These are phyloP conservation scores for Fusarium concolor DNA, from an alignment of 2,329 filamentous ascomycete species.

Conservation along the genomic window DNA sequence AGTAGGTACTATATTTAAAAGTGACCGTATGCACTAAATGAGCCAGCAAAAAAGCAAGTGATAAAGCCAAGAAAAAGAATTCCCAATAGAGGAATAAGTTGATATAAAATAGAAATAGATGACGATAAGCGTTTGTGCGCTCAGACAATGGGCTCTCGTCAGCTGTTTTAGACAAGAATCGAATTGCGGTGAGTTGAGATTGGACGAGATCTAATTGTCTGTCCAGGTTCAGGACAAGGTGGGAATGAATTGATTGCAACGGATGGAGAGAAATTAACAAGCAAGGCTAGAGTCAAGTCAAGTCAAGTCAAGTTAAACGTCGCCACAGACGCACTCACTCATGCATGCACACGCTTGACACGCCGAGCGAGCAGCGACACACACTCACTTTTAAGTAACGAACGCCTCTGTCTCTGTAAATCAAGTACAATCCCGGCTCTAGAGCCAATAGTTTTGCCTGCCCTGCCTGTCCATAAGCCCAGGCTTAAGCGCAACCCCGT, in stretches of 20 bases:
- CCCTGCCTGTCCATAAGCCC: conserved; percentile 18
- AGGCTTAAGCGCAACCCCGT: conserved; percentile 31
- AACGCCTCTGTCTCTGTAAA: conserved; percentile 9
- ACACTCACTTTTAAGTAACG: conserved; percentile 3
- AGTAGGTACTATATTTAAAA: too few relatives aligned
- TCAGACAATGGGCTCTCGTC: conserved; percentile 25
- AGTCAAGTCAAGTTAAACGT: conserved; percentile 6
- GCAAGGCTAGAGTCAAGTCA: conserved; percentile 2
- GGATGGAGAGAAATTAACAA: too few relatives aligned
- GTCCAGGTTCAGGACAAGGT: too few relatives aligned
- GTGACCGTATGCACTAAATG: not conserved
- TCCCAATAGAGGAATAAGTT: not conserved
- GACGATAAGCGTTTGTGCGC: conserved; percentile 10
- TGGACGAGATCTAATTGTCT: too few relatives aligned
- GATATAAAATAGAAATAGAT: conserved; percentile 5
- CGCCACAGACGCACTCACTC: conserved; percentile 26
- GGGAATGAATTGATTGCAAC: too few relatives aligned
- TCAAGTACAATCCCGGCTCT: conserved; percentile 3
- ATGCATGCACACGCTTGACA: conserved; percentile 17
- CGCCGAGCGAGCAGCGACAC: not conserved
- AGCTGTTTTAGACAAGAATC: conserved; percentile 26
- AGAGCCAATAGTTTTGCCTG: conserved; percentile 15
- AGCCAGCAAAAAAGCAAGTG: not conserved
- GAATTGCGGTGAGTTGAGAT: conserved; percentile 34
- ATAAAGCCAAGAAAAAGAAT: conserved; percentile 6